phyloP scores from a whole-genome alignment of 305 asterid species.

The Lippia alba region DNA sequence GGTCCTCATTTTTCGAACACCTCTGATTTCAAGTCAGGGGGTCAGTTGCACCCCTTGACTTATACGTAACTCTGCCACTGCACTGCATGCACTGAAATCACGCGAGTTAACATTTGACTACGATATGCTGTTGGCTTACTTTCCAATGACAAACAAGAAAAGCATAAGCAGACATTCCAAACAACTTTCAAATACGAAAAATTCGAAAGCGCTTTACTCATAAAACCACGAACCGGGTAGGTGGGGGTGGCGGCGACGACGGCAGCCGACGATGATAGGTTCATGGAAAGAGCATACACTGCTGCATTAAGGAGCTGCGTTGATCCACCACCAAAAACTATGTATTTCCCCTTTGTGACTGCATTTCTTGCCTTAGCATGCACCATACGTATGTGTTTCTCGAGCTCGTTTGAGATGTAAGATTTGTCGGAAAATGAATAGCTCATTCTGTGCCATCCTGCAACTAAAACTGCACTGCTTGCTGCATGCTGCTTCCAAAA shows the following conservation, averaged over 20 bases:
- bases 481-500: conserved; percentile 64
- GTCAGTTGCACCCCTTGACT: too few species aligned
- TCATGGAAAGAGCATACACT: conserved; percentile 59
- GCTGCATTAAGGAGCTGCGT: conserved; percentile 74
- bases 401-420: conserved; percentile 48
- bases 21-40: too few species aligned
- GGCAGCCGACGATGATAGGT: conserved; percentile 52
- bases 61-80: too few species aligned
- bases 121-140: too few species aligned
- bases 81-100: too few species aligned
- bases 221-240: conserved; percentile 54
- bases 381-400: conserved; percentile 43
- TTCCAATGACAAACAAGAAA: too few species aligned
- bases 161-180: too few species aligned
- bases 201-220: too few species aligned
- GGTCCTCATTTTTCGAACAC: too few species aligned
- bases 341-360: conserved; percentile 49
- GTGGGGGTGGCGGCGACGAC: conserved; percentile 60
- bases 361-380: conserved; percentile 60
- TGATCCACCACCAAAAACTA: conserved; percentile 72
- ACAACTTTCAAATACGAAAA: too few species aligned
- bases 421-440: conserved; percentile 38
- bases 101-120: too few species aligned
- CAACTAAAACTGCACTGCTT: conserved; percentile 53
- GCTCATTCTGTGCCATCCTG: conserved; percentile 87